These are phyloP conservation scores for Globisporangium takayamanum DNA, from an alignment of 352 stramenopile genomes.

Conservation along the genomic window DNA sequence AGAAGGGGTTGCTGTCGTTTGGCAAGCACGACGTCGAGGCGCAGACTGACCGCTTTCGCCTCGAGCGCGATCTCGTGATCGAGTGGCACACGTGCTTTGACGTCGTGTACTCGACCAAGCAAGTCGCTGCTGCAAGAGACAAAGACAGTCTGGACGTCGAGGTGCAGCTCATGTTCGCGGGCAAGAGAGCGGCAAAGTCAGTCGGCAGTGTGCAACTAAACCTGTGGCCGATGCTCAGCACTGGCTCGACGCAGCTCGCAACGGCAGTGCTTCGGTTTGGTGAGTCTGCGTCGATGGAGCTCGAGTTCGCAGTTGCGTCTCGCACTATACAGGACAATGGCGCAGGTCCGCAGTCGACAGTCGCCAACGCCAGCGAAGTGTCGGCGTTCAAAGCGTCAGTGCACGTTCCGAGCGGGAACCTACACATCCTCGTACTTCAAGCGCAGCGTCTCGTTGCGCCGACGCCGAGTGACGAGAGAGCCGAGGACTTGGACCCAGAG, in stretches of 20 bases:
- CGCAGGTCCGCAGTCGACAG: not conserved
- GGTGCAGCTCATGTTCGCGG: conserved; percentile 9
- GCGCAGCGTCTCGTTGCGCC: conserved; percentile 32
- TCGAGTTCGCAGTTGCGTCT: conserved; percentile 22
- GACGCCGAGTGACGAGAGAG: conserved; percentile 16
- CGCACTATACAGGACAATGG: conserved; percentile 10
- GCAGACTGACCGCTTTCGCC: conserved; percentile 7
- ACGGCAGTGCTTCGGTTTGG: conserved; percentile 21
- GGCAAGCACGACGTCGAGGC: conserved; percentile 10
- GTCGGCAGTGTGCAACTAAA: conserved; percentile 32
- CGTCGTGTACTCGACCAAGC: conserved; percentile 18
- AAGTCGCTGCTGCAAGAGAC: conserved; percentile 17
- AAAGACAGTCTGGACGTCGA: conserved; percentile 30
- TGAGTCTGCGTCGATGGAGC: conserved; percentile 16
- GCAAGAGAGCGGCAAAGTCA: conserved; percentile 12
- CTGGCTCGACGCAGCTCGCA: not conserved
- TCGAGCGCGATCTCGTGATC: conserved; percentile 6
- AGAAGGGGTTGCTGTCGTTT: conserved; percentile 16
- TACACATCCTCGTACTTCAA: conserved; percentile 35
- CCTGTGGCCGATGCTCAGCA: conserved; percentile 13
- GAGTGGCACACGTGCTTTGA: conserved; percentile 18
- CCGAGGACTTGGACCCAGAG: conserved; percentile 40
- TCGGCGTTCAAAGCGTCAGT: conserved; percentile 8
- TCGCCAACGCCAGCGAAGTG: not conserved
- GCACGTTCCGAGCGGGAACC: conserved; percentile 24